Percentiles rank a stretch among this genome's conserved stretches.
Conservation (phyloP, 1,139 yeast species). For the Suhomyces maxii region DNA sequence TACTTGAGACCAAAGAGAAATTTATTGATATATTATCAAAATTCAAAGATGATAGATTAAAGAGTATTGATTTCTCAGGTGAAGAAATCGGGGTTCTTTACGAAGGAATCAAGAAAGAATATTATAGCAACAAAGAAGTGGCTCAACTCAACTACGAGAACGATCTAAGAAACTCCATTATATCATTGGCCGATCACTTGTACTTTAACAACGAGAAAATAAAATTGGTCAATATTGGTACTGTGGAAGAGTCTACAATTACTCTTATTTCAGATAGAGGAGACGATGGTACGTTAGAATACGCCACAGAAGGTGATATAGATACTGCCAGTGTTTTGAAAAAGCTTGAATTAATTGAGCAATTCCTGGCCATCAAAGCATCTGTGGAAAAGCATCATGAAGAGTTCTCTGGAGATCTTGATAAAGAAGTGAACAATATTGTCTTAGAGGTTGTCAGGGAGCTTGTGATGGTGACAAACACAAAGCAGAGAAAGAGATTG, state of each 20-base stretch:
- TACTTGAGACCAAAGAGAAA: slow-evolving; percentile 19
- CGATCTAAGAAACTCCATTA: slow-evolving; percentile 12
- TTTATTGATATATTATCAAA: slow-evolving; percentile 21
- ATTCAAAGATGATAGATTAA: slow-evolving; percentile 31
- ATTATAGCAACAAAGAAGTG: slow-evolving; percentile 17
- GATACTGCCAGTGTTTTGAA: neutral
- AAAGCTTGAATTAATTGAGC: slow-evolving; percentile 3
- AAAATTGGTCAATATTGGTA: slow-evolving; percentile 5
- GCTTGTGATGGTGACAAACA: slow-evolving; percentile 5
- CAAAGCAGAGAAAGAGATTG: slow-evolving; percentile 11
- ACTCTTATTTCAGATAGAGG: neutral
- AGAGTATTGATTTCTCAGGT: slow-evolving; percentile 19
- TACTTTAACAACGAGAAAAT: slow-evolving; percentile 15
- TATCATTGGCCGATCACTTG: slow-evolving; percentile 22
- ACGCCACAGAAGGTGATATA: neutral
- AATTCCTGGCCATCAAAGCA: slow-evolving; percentile 5
- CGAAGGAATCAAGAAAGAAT: slow-evolving; percentile 27
- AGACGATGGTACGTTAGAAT: slow-evolving; percentile 3
- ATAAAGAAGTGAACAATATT: neutral
- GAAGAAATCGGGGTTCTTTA: slow-evolving; percentile 28
- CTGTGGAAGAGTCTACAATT: slow-evolving; percentile 2
- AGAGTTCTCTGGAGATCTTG: neutral
- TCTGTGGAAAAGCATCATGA: slow-evolving; percentile 2
- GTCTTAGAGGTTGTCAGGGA: slow-evolving; percentile 4
- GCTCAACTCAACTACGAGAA: slow-evolving; percentile 13